phyloP scores from a whole-genome alignment of 2,329 filamentous ascomycete genomes.

The Diaporthe sp. region DNA sequence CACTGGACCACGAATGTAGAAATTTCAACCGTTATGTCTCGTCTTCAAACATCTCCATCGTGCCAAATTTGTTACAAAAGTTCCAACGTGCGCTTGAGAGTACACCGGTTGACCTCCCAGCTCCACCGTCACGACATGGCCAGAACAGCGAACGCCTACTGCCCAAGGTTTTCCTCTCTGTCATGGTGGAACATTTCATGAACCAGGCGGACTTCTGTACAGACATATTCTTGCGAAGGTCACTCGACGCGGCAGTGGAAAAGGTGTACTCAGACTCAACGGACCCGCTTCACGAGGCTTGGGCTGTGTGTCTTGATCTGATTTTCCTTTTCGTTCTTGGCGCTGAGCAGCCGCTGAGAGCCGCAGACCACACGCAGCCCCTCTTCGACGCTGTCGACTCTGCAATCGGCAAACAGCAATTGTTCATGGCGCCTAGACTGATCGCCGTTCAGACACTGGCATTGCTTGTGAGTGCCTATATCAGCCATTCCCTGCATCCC shows the following conservation, averaged over 20 bases:
- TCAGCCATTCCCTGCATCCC: background rate
- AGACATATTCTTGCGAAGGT: conserved; percentile 3
- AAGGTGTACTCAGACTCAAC: background rate
- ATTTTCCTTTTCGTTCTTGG: conserved; percentile 17
- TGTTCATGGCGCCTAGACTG: conserved; percentile 8
- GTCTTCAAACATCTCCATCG: background rate
- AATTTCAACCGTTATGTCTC: background rate
- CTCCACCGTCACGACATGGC: background rate
- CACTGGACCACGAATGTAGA: conserved; percentile 1
- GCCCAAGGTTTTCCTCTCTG: conserved; percentile 4
- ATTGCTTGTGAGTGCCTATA: conserved; percentile 2
- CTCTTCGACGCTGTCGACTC: conserved; percentile 20
- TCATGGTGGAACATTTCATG: conserved; percentile 9
- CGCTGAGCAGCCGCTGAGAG: conserved; percentile 10
- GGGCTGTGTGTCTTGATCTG: conserved; percentile 12
- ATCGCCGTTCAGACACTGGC: conserved; percentile 5
- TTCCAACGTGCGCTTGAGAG: conserved; percentile 1
- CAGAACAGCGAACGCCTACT: conserved; percentile 13
- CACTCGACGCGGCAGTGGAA: background rate
- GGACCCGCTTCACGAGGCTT: background rate
- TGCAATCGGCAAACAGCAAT: conserved; percentile 9
- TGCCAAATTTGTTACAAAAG: background rate
- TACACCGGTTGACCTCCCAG: background rate
- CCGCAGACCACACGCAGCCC: conserved; percentile 2
- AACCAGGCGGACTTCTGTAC: conserved; percentile 8